A percentile compares a stretch with the other conserved stretches of the same genome.
Evolutionary conservation across 805 yeast genomes (phyloP).

Genomic region (Saccharomycopsis sp.): DNA sequence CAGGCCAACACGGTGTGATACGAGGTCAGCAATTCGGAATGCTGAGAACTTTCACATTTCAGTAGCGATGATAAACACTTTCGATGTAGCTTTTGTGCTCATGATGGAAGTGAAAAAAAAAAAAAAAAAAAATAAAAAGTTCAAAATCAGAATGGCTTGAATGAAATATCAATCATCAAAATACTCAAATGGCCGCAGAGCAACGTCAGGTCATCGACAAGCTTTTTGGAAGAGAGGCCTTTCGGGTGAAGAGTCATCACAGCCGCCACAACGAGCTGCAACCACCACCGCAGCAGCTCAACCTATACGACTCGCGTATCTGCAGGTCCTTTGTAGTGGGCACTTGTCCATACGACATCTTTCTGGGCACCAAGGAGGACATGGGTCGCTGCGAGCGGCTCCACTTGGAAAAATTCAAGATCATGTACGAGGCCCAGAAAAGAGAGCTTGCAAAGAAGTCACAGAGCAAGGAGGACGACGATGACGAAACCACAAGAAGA

Average conservation of each 20-base stretch:
- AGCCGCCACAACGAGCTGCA: background rate
- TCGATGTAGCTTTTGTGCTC: too few species aligned
- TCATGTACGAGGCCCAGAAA: conserved; percentile 50
- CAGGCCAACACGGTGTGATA: too few species aligned
- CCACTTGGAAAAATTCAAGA: conserved; percentile 65
- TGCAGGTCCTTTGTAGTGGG: conserved; percentile 83
- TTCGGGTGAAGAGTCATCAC: too few species aligned
- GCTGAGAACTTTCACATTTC: too few species aligned
- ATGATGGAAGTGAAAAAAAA: too few species aligned
- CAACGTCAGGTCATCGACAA: conserved; percentile 18
- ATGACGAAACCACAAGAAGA: conserved; percentile 11
- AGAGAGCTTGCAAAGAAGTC: conserved; percentile 31
- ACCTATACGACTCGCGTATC: conserved; percentile 46
- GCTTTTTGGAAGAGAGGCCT: conserved; percentile 20
- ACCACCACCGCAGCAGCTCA: conserved; percentile 9
- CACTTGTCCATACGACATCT: conserved; percentile 76
- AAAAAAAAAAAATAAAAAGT: too few species aligned
- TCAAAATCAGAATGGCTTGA: too few species aligned
- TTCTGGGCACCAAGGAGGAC: conserved; percentile 73
- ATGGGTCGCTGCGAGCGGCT: conserved; percentile 70
- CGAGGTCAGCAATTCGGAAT: too few species aligned
- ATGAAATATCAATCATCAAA: too few species aligned
- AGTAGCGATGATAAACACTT: too few species aligned
- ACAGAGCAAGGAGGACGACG: conserved; percentile 24
- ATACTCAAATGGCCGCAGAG: conserved; percentile 22